phyloP scores from a whole-genome alignment of 2,329 filamentous ascomycete species.

The Penicillium brasilianum region DNA sequence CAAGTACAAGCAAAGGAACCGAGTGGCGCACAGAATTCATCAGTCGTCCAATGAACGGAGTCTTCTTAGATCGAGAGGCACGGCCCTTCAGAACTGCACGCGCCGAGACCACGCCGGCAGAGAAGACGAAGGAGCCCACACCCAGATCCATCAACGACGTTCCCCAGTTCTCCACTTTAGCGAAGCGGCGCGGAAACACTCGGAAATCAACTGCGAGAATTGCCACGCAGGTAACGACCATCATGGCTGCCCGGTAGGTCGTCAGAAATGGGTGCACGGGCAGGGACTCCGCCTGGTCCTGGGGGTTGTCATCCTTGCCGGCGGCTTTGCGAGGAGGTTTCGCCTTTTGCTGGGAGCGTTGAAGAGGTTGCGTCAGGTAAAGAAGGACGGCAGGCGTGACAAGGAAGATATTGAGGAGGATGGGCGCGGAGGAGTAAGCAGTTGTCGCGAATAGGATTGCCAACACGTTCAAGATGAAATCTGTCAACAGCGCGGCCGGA shows the following conservation, averaged over 20 bases:
- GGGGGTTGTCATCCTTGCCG: constrained; percentile 28
- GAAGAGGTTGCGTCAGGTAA: constrained; percentile 50
- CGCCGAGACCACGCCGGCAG: constrained; percentile 87
- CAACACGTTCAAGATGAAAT: constrained; percentile 86
- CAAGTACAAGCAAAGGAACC: constrained; percentile 78
- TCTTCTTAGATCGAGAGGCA: constrained; percentile 52
- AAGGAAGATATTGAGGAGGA: constrained; percentile 76
- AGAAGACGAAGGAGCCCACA: constrained; percentile 97
- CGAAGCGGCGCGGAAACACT: constrained; percentile 90
- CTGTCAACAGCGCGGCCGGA: constrained; percentile 69
- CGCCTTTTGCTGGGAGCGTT: constrained; percentile 40
- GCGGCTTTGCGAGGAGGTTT: constrained; percentile 38
- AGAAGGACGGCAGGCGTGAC: constrained; percentile 72
- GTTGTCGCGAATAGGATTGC: constrained; percentile 84
- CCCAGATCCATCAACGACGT: constrained; percentile 99
- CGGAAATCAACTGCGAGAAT: constrained; percentile 97
- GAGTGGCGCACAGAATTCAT: constrained; percentile 75
- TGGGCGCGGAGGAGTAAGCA: constrained; percentile 75
- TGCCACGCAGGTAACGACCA: constrained; percentile 84
- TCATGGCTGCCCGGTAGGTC: constrained; percentile 87
- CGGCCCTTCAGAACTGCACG: constrained; percentile 76
- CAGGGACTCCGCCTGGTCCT: constrained; percentile 56
- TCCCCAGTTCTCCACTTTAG: constrained; percentile 99
- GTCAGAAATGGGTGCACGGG: constrained; percentile 92
- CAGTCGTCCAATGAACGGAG: constrained; percentile 61